Conservation (phyloP, 2,329 filamentous ascomycete species). For the Dissoconium aciculare region DNA sequence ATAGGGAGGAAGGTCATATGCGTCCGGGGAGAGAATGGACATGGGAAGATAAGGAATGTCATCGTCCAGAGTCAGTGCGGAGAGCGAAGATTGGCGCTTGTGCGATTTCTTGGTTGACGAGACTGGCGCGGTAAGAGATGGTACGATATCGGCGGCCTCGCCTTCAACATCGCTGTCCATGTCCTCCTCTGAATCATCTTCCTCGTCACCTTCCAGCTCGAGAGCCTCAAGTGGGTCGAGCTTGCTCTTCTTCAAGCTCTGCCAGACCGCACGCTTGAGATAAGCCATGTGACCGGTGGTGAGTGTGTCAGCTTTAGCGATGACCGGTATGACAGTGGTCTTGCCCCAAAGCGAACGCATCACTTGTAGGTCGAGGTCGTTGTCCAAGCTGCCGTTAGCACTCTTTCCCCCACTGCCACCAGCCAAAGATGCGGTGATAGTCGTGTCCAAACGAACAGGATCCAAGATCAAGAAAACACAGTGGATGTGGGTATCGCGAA, state of each 20-base stretch:
- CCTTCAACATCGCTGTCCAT: constrained; percentile 38
- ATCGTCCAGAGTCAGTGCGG: constrained; percentile 21
- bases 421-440: constrained; percentile 46
- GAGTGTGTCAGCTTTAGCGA: constrained; percentile 92
- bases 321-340: constrained; percentile 87
- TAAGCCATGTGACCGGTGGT: constrained; percentile 89
- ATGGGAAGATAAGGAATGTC: constrained; percentile 62
- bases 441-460: constrained; percentile 39
- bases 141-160: constrained; percentile 15
- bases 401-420: constrained; percentile 2
- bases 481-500: constrained; percentile 93
- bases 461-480: constrained; percentile 88
- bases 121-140: constrained; percentile 3
- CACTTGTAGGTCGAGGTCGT: constrained; percentile 80
- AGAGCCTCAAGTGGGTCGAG: constrained; percentile 80
- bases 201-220: constrained; percentile 62
- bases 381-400: constrained; percentile 59
- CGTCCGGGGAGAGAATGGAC: constrained; percentile 85
- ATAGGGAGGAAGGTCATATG: constrained; percentile 55
- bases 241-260: constrained; percentile 69
- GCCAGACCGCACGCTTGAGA: constrained; percentile 81
- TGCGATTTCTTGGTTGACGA: constrained; percentile 20
- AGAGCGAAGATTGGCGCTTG: constrained; percentile 27
- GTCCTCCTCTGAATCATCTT: constrained; percentile 35
- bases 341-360: constrained; percentile 78